These are phyloP conservation scores for Xylaria sp. DNA, from an alignment of 2,329 filamentous ascomycete species.

Conservation along the genomic window DNA sequence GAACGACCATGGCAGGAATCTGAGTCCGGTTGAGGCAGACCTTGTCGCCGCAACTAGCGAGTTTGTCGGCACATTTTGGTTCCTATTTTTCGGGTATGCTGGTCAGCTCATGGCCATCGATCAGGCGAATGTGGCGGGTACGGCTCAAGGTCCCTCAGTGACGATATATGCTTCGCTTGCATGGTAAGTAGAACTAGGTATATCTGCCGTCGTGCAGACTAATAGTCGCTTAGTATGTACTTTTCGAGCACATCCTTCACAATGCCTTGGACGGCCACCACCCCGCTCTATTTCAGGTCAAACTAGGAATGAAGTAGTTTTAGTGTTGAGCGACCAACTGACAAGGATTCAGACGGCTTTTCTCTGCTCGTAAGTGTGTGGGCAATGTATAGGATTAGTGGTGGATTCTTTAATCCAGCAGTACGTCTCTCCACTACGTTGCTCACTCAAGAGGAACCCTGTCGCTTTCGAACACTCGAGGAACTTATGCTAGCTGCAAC, in stretches of 20 bases:
- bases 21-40: slow-evolving; percentile 36
- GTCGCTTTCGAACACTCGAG: neutral
- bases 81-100: slow-evolving; percentile 50
- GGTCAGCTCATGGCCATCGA: slow-evolving; percentile 40
- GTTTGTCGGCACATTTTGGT: slow-evolving; percentile 51
- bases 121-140: slow-evolving; percentile 16
- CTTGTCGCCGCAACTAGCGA: slow-evolving; percentile 48
- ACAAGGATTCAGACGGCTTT: slow-evolving; percentile 39
- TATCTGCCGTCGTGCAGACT: neutral
- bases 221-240: slow-evolving; percentile 14
- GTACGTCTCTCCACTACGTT: slow-evolving; percentile 34
- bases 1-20: slow-evolving; percentile 3
- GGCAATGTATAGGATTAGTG: slow-evolving; percentile 56
- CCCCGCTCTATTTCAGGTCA: neutral
- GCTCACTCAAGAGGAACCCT: neutral
- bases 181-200: slow-evolving; percentile 36
- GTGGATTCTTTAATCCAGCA: slow-evolving; percentile 49
- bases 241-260: neutral
- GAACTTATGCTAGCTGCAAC: neutral
- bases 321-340: neutral
- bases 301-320: neutral
- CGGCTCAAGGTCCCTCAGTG: slow-evolving; percentile 32
- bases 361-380: slow-evolving; percentile 55
- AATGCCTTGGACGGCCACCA: neutral
- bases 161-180: slow-evolving; percentile 48